A percentile compares a stretch with the other conserved stretches of the same genome.
phyloP scores from a whole-genome alignment of 345 rosid species.

The Brassica cretica region DNA sequence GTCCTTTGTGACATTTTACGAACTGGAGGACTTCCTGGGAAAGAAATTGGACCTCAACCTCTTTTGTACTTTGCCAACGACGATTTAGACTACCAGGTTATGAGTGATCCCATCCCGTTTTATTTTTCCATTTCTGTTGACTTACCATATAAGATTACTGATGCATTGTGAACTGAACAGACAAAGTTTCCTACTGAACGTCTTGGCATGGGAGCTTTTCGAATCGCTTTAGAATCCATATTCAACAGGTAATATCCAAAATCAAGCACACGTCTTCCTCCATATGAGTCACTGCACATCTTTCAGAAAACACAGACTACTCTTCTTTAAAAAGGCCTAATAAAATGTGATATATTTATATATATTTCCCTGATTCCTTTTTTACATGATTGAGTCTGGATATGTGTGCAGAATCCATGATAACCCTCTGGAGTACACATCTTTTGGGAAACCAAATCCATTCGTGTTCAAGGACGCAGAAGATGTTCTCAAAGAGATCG shows the following conservation, averaged over 20 bases:
- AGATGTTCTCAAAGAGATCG: slow-evolving; percentile 52
- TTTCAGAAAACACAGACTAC: slow-evolving; percentile 7
- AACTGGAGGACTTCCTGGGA: slow-evolving; percentile 88
- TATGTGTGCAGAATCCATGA: slow-evolving; percentile 56
- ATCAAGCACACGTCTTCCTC: slow-evolving; percentile 1
- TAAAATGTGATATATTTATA: neutral
- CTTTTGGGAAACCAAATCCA: slow-evolving; percentile 84
- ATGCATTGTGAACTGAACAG: slow-evolving; percentile 49
- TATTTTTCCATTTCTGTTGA: neutral
- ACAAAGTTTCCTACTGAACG: slow-evolving; percentile 84
- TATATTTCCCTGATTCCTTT: neutral
- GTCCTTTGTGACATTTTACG: slow-evolving; percentile 87
- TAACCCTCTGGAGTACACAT: slow-evolving; percentile 54
- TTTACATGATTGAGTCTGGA: neutral
- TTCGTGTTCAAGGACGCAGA: slow-evolving; percentile 70
- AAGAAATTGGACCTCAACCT: slow-evolving; percentile 61
- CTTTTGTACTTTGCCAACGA: slow-evolving; percentile 72
- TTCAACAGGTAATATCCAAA: slow-evolving; percentile 61
- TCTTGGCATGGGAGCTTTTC: slow-evolving; percentile 91
- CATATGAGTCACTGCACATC: neutral
- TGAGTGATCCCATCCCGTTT: slow-evolving; percentile 7
- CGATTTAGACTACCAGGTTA: slow-evolving; percentile 85
- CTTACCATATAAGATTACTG: slow-evolving; percentile 34
- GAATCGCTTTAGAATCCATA: slow-evolving; percentile 79
- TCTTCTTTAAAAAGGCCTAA: neutral